A percentile compares a stretch with the other conserved stretches of the same genome.
Evolutionary conservation across 2,329 filamentous ascomycete genomes (phyloP).

Genomic region (Xylaria sp.): DNA sequence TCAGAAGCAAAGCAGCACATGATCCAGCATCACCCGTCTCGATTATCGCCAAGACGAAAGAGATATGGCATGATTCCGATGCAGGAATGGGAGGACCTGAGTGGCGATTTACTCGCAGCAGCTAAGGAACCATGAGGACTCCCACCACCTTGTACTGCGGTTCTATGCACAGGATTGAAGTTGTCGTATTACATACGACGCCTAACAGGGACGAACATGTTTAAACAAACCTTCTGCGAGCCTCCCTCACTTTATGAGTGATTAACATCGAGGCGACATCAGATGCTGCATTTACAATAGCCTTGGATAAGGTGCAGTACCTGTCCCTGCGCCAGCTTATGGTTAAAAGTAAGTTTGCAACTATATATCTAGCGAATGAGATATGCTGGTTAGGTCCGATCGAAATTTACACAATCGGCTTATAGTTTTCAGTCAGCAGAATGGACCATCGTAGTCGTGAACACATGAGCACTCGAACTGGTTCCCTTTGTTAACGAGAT

Average conservation of each 20-base stretch:
- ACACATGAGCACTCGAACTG: background rate
- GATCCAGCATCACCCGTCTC: background rate
- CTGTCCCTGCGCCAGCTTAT: background rate
- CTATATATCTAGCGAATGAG: background rate
- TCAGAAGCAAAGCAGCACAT: background rate
- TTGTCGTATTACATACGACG: background rate
- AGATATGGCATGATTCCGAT: background rate
- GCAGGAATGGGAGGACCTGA: background rate
- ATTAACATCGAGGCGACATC: background rate
- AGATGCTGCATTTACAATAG: background rate
- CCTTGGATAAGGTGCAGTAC: background rate
- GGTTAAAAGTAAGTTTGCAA: conserved; percentile 3
- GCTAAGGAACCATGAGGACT: background rate
- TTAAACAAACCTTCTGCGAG: background rate
- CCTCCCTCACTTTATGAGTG: background rate
- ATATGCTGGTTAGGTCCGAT: background rate
- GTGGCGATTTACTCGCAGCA: conserved; percentile 9
- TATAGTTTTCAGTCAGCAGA: background rate
- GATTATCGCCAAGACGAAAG: background rate
- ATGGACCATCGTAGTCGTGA: background rate
- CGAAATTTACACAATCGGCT: background rate
- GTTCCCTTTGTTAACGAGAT: background rate
- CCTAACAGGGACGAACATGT: background rate
- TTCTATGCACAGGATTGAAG: background rate
- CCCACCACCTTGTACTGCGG: background rate